phyloP scores from a whole-genome alignment of 2,329 filamentous ascomycete species.

The Niveomyces coronatus region DNA sequence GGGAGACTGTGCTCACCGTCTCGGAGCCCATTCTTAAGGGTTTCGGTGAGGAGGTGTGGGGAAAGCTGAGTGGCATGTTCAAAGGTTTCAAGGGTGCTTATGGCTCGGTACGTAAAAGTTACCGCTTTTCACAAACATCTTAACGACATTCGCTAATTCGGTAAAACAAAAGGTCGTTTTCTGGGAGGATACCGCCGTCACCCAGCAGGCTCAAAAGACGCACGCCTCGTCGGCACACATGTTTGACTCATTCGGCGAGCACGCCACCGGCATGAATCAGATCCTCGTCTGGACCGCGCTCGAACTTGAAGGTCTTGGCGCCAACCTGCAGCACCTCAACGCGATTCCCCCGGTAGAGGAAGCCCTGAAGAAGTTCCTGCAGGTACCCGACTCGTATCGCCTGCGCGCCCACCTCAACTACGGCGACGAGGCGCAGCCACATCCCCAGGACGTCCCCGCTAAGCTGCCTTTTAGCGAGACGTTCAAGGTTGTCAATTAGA shows the following conservation, averaged over 20 bases:
- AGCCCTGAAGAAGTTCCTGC: slow-evolving; percentile 38
- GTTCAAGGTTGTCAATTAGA: slow-evolving; percentile 20
- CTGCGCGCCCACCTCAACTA: slow-evolving; percentile 81
- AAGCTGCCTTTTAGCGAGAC: slow-evolving; percentile 53
- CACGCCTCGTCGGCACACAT: slow-evolving; percentile 67
- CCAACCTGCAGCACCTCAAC: slow-evolving; percentile 91
- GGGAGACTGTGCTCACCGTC: slow-evolving; percentile 59
- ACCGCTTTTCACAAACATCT: slow-evolving; percentile 34
- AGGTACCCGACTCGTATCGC: slow-evolving; percentile 61
- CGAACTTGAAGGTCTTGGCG: slow-evolving; percentile 73
- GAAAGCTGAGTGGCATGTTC: slow-evolving; percentile 15
- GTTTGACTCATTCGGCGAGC: slow-evolving; percentile 67
- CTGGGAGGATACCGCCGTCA: slow-evolving; percentile 65
- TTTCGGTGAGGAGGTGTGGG: slow-evolving; percentile 3
- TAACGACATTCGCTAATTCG: slow-evolving; percentile 45
- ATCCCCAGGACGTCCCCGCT: slow-evolving; percentile 47
- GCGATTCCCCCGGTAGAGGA: slow-evolving; percentile 47
- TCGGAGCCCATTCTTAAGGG: slow-evolving; percentile 38
- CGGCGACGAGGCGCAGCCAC: slow-evolving; percentile 48
- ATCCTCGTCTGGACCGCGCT: slow-evolving; percentile 71
- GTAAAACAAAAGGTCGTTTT: slow-evolving; percentile 73
- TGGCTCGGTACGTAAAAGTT: slow-evolving; percentile 4
- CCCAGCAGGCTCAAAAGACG: slow-evolving; percentile 56
- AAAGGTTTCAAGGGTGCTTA: slow-evolving; percentile 13
- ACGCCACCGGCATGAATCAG: slow-evolving; percentile 72